Base-by-base conservation (phyloP, 805 yeast genomes). In the Candida schatavii region DNA sequence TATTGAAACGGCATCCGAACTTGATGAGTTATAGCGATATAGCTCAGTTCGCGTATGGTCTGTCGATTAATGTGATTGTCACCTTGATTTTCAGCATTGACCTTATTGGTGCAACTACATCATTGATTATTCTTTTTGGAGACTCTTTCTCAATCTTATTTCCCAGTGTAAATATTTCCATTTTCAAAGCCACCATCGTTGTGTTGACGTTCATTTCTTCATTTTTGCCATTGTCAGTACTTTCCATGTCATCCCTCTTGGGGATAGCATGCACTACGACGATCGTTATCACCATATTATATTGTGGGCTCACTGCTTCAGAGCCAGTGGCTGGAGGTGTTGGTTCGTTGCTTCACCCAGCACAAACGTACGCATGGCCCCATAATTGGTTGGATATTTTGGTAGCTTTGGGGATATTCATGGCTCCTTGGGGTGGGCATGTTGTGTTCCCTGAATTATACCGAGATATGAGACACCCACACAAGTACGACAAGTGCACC, bases 361-460 rank as follows among this genome's bases (percentile, higher is more conserved):
- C 80, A 55, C 59, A 64, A 19, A 65, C 72, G 1, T 48, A 54
- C 29, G 41, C 59, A 35, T 66, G 64, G 58, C 75, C 75, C 2
- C 21, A 47, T 10, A 45, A 56, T 15, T 35, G 57, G 21, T 51
- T 61, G 4, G 66, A 68, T 38, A 48, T 81, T 7, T 54, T 77
- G 7, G 60, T 79, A 27, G 73, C 84, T 6, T 62, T 83, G 42
- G 91, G 91, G 2, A 70, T 85, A 22, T 72, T 81, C 44, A 75
- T 85, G 73, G 88, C 90, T 3, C 88, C 89, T 10, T 85, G 87
- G 80, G 91, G 91, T 43, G 93, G 93, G 2, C 91, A 85, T 57
- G 87, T 88, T 1, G 82, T 85, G 5, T 83, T 83, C 49, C 91
- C 91, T 2, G 86, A 83, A 51, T 64, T 85, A 34, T 81, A 78